Evolutionary conservation across 345 rosid species (phyloP), one percentile per base, ranked within the genome.

Genomic region (Cardamine occulta): DNA sequence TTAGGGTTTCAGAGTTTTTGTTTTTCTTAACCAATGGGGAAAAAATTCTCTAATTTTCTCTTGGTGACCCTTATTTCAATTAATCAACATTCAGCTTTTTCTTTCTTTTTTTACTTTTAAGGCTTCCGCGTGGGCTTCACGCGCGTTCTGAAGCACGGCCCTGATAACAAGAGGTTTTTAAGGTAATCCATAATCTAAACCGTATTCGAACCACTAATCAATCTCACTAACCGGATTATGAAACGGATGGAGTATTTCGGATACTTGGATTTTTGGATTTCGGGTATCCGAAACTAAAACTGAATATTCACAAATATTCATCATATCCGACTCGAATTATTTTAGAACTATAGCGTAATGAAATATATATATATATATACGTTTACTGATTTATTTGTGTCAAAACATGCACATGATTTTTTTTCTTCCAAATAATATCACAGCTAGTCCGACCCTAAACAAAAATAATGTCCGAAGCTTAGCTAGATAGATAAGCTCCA

Each of bases 1-100:
- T 59, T 66, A 79, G 81, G 81, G 81, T 79, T 77, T 79, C 45
- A 21, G 74, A 66, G 74, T 67, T 59, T 75, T 37, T 39, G 7
- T 26, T 26, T 47, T 47, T 35, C 42, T 39, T 42, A 62, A 52
- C 77, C 81, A 78, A 78, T 78, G 11, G 17, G 65, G 24, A 0
- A 37, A 6, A 18, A n/a, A 11, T 6, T 17, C 5, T 21, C 14
- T 15, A 10, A n/a, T 15, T 47, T 23, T 8, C 40, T 53, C 48
- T 29, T 39, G 53, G 31, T 39, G 17, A 6, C 1, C 3, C 32
- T 61, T 61, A 44, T 44, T 45, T 61, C 11, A 12, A 37, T 35
- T 4, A 19, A 18, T 13, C 65, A 37, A 35, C 47, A 37, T 12
- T 60, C 48, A 19, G 19, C 40, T 24, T 34, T 7, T 29, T 60